Evolutionary conservation across 345 rosid genomes (phyloP).

Genomic region (Citrus glauca): DNA sequence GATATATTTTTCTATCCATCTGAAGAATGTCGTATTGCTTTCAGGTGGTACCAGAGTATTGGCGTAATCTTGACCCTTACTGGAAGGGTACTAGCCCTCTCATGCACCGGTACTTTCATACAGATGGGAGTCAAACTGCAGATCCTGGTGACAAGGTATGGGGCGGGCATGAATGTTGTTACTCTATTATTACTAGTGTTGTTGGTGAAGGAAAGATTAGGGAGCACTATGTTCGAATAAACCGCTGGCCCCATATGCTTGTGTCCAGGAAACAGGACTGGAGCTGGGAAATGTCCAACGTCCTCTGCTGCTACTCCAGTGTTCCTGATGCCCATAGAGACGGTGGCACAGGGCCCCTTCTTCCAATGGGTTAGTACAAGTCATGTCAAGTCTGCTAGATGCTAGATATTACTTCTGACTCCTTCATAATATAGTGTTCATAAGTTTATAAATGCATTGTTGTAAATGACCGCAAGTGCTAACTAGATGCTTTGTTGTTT

Average conservation of each 20-base stretch:
- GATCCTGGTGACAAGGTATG: constrained; percentile 54
- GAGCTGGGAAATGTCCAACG: constrained; percentile 66
- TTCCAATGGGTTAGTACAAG: constrained; percentile 11
- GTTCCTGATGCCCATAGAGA: constrained; percentile 40
- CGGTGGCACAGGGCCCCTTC: constrained; percentile 49
- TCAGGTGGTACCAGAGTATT: constrained; percentile 54
- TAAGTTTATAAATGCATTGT: background rate
- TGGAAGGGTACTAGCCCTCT: constrained; percentile 47
- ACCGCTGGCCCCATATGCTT: constrained; percentile 44
- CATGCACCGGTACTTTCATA: constrained; percentile 57
- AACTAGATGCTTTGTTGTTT: background rate
- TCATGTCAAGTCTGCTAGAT: background rate
- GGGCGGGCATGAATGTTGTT: constrained; percentile 71
- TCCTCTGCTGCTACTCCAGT: constrained; percentile 44
- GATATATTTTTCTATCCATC: background rate
- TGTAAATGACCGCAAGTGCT: background rate
- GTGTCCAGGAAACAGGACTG: constrained; percentile 55
- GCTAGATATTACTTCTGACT: background rate
- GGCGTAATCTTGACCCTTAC: constrained; percentile 59
- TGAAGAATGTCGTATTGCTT: background rate
- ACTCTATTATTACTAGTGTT: constrained; percentile 38
- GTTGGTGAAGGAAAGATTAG: constrained; percentile 42
- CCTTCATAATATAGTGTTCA: background rate
- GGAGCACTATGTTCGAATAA: constrained; percentile 58
- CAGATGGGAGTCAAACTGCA: constrained; percentile 61